Evolutionary conservation across 2,329 filamentous ascomycete genomes (phyloP).

Genomic region (Xylariales sp.): DNA sequence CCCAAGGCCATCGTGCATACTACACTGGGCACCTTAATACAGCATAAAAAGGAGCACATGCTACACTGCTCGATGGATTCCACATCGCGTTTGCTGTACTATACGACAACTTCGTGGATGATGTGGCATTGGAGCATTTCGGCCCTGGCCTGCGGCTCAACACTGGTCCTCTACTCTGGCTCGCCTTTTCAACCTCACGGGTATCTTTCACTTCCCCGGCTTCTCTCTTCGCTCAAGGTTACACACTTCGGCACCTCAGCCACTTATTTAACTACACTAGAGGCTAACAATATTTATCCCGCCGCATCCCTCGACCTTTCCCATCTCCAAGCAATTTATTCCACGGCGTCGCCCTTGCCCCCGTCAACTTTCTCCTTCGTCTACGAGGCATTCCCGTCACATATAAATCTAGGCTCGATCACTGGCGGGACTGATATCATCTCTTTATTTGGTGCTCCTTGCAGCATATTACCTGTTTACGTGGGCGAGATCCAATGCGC

Average conservation of each 20-base stretch:
- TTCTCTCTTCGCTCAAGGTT: conserved; percentile 83
- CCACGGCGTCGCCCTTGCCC: conserved; percentile 89
- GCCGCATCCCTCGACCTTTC: conserved; percentile 67
- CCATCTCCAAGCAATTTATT: conserved; percentile 86
- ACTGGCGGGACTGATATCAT: conserved; percentile 98
- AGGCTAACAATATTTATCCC: conserved; percentile 78
- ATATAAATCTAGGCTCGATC: conserved; percentile 91
- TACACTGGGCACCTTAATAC: conserved; percentile 86
- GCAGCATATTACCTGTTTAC: conserved; percentile 67
- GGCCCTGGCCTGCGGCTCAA: conserved; percentile 83
- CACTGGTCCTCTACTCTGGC: conserved; percentile 89
- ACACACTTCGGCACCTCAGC: conserved; percentile 96
- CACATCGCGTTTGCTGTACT: conserved; percentile 85
- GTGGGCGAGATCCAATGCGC: conserved; percentile 81
- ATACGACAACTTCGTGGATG: conserved; percentile 97
- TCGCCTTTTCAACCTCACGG: conserved; percentile 87
- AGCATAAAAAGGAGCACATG: conserved; percentile 96
- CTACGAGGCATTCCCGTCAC: conserved; percentile 81
- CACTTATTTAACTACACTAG: conserved; percentile 90
- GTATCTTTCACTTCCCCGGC: conserved; percentile 81
- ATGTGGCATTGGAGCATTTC: conserved; percentile 99
- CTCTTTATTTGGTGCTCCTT: conserved; percentile 87
- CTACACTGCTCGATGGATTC: conserved; percentile 85
- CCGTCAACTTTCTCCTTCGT: conserved; percentile 94
- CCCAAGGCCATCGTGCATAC: conserved; percentile 97